Conservation (phyloP, 768 basidiomycete species). For the Podaxis pistillaris region DNA sequence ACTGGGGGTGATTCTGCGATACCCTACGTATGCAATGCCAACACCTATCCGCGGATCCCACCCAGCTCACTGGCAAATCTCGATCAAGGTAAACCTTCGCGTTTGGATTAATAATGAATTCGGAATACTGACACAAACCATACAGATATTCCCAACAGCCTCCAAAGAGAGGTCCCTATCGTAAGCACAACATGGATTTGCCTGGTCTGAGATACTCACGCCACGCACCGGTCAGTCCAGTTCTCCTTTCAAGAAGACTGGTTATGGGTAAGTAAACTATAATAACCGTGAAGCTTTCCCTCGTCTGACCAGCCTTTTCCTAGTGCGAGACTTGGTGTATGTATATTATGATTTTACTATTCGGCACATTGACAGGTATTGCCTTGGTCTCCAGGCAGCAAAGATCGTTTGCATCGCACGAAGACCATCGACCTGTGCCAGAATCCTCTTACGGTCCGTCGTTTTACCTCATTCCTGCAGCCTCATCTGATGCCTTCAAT, state of each 20-base stretch:
- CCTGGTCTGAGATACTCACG: neutral
- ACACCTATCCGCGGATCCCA: constrained; percentile 86
- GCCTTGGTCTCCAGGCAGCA: constrained; percentile 53
- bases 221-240: constrained; percentile 33
- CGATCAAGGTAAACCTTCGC: constrained; percentile 68
- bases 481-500: neutral
- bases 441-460: constrained; percentile 86
- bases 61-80: constrained; percentile 84
- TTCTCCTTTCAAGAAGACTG: constrained; percentile 89
- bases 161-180: constrained; percentile 91
- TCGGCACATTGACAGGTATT: neutral
- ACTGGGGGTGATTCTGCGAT: constrained; percentile 46
- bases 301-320: constrained; percentile 9
- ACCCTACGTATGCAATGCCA: constrained; percentile 92
- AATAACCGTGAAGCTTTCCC: neutral
- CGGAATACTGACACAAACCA: neutral
- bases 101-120: neutral
- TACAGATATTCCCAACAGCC: constrained; percentile 91
- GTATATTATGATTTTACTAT: constrained; percentile 22
- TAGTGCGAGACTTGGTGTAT: constrained; percentile 99
- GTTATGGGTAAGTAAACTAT: constrained; percentile 73
- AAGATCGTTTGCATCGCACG: constrained; percentile 74
- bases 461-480: neutral
- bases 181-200: constrained; percentile 45
- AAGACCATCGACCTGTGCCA: constrained; percentile 96